Base-by-base conservation (phyloP, 225 moss, liverwort and hornwort genomes). In the Polytrichum formosum region DNA sequence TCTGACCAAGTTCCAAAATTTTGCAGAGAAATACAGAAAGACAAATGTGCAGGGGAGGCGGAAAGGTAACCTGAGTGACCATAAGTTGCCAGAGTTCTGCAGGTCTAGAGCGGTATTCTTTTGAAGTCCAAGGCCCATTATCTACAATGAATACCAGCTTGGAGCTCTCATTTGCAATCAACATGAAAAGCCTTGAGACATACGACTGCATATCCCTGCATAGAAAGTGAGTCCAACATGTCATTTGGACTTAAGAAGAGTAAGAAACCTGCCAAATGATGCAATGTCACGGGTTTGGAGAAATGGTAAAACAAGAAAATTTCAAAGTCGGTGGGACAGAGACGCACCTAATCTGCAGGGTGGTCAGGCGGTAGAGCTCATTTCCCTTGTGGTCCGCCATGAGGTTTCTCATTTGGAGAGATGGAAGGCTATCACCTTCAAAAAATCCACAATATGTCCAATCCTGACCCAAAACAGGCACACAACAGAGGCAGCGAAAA, bases 181-280 rank as follows among this genome's bases (percentile, higher is more conserved):
- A 80, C 30, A 94, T 82, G 76, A 86, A 92, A 56, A 94, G 87
- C 71, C 92, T 90, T 26, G 94, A 94, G 31, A 94, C 90, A 76
- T 94, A 94, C 61, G 94, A 94, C 56, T 92, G 94, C 78, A 94
- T 88, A 70, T 94, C 94, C 78, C 94, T 94, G 88, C 76, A 73
- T 28, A 67, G 17, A 13, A 21, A 56, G 37, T 33, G 33, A 75
- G 54, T 67, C 64, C 27, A 66, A 68, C 20, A 4, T 20, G 54
- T 72, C 13, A 55, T 1, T 25, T 55, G 35, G 53, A 29, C 56
- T 18, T 25, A 60, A 25, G 54, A 74, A 27, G 4, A 8, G 53
- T 22, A 46, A 59, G n/a, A 27, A 28, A 30, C 37, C 21, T 26
- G 63, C 10, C 28, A 28, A 28, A 63, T 10, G 16, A 28, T 21